Evolutionary conservation across 371 early-diverging fungal species (phyloP).

Genomic region (Mortierella sp.): DNA sequence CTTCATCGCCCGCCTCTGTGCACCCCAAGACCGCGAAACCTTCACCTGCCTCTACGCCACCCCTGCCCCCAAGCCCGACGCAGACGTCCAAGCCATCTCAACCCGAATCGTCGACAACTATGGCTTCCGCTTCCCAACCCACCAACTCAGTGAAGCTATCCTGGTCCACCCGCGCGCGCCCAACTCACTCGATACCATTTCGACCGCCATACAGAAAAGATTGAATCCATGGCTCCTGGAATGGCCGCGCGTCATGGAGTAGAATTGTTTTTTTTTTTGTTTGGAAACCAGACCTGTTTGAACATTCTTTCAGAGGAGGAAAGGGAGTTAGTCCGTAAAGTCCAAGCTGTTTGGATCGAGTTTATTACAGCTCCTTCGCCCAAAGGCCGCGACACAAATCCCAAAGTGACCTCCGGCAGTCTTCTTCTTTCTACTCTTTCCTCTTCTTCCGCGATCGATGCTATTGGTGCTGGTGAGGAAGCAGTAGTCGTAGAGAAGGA

Average conservation of each 20-base stretch:
- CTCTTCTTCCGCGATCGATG: background rate
- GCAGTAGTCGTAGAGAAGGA: background rate
- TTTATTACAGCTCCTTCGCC: conserved; percentile 17
- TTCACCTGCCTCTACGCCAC: conserved; percentile 21
- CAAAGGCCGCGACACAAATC: background rate
- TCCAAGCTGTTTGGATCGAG: conserved; percentile 26
- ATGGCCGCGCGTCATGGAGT: conserved; percentile 8
- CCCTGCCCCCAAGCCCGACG: conserved; percentile 11
- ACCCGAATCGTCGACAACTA: background rate
- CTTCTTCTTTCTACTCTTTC: background rate
- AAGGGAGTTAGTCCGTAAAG: background rate
- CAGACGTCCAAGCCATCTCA: conserved; percentile 9
- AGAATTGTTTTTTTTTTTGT: conserved; percentile 8
- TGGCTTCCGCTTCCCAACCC: background rate
- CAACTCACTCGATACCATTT: conserved; percentile 22
- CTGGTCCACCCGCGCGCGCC: background rate
- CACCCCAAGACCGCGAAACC: background rate
- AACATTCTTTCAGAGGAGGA: background rate
- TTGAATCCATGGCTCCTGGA: background rate
- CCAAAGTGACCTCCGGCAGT: background rate
- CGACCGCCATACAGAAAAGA: background rate
- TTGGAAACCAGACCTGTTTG: background rate
- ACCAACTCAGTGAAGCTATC: conserved; percentile 15
- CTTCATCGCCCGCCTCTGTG: conserved; percentile 14
- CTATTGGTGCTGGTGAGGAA: background rate